A percentile compares a stretch with the other conserved stretches of the same genome.
phyloP scores from a whole-genome alignment of 768 basidiomycete species.

The Tricholoma terreum region DNA sequence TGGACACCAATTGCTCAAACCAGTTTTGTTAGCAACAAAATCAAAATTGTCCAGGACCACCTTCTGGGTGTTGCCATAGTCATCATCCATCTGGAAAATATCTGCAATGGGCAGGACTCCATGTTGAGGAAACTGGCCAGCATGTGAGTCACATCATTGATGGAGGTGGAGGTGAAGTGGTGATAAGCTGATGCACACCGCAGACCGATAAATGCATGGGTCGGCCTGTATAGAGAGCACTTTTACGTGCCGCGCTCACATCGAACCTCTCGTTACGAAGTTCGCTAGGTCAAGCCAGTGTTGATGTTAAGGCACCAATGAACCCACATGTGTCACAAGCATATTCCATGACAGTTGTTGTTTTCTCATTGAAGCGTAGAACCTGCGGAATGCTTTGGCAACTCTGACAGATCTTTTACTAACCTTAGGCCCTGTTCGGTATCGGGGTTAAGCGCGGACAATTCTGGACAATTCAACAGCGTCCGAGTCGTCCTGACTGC shows the following conservation, averaged over 20 bases:
- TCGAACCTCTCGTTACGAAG: slow-evolving; percentile 59
- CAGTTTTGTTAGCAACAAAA: slow-evolving; percentile 48
- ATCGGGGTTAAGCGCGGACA: too few species aligned
- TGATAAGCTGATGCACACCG: slow-evolving; percentile 69
- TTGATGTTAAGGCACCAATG: neutral
- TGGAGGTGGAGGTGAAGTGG: slow-evolving; percentile 54
- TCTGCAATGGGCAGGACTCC: slow-evolving; percentile 62
- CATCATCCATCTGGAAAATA: slow-evolving; percentile 16
- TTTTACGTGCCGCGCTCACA: slow-evolving; percentile 55
- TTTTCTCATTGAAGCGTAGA: slow-evolving; percentile 48
- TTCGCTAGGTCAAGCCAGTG: slow-evolving; percentile 27
- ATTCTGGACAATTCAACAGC: too few species aligned
- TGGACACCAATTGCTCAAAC: slow-evolving; percentile 49
- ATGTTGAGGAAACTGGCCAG: slow-evolving; percentile 58
- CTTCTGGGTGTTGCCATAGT: neutral
- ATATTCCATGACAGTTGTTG: slow-evolving; percentile 67
- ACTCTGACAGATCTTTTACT: too few species aligned
- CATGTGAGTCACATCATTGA: slow-evolving; percentile 47
- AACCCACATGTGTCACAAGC: slow-evolving; percentile 67
- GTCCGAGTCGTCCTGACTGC: neutral
- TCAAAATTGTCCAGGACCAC: neutral
- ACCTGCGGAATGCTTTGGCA: slow-evolving; percentile 33
- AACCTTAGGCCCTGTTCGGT: too few species aligned
- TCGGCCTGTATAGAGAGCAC: neutral
- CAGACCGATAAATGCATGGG: neutral